A percentile compares a stretch with the other conserved stretches of the same genome.
Evolutionary conservation across 2,329 filamentous ascomycete species (phyloP).

Genomic region (Ophiostoma piceae): DNA sequence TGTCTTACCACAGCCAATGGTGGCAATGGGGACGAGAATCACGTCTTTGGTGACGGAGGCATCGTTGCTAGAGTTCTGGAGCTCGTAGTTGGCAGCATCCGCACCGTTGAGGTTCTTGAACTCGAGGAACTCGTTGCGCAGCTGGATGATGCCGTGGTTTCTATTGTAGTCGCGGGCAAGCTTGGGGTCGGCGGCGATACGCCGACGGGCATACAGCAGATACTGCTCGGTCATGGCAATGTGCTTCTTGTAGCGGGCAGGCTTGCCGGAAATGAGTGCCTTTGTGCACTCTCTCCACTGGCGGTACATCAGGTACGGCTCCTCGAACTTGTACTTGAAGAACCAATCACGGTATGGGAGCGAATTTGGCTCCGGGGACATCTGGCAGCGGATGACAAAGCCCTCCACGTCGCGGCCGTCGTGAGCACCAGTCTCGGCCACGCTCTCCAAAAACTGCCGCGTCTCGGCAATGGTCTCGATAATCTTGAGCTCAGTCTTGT

Average conservation of each 20-base stretch:
- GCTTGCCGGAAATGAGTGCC: slow-evolving; percentile 68
- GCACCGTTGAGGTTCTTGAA: slow-evolving; percentile 80
- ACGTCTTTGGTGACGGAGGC: slow-evolving; percentile 60
- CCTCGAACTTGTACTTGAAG: slow-evolving; percentile 99
- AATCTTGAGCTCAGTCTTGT: slow-evolving; percentile 73
- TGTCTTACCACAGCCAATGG: slow-evolving; percentile 94
- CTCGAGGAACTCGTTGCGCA: slow-evolving; percentile 81
- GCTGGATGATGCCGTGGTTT: slow-evolving; percentile 91
- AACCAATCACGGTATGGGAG: slow-evolving; percentile 84
- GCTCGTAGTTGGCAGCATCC: slow-evolving; percentile 76
- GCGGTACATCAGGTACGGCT: slow-evolving; percentile 96
- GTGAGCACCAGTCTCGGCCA: slow-evolving; percentile 84
- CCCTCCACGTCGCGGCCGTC: slow-evolving; percentile 91
- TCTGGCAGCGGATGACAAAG: slow-evolving; percentile 89
- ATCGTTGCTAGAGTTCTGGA: slow-evolving; percentile 45
- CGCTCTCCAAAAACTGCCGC: slow-evolving; percentile 73
- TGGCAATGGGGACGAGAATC: slow-evolving; percentile 84
- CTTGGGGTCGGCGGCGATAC: slow-evolving; percentile 62
- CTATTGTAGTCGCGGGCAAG: slow-evolving; percentile 68
- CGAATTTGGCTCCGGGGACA: slow-evolving; percentile 45
- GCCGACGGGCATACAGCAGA: slow-evolving; percentile 69
- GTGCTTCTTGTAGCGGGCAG: slow-evolving; percentile 80
- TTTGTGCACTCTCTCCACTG: slow-evolving; percentile 99
- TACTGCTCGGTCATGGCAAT: slow-evolving; percentile 87
- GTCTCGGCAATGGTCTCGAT: slow-evolving; percentile 71